A percentile compares a stretch with the other conserved stretches of the same genome.
Conservation (phyloP, 495 filamentous ascomycete genomes). For the Diplogelasinospora grovesii region DNA sequence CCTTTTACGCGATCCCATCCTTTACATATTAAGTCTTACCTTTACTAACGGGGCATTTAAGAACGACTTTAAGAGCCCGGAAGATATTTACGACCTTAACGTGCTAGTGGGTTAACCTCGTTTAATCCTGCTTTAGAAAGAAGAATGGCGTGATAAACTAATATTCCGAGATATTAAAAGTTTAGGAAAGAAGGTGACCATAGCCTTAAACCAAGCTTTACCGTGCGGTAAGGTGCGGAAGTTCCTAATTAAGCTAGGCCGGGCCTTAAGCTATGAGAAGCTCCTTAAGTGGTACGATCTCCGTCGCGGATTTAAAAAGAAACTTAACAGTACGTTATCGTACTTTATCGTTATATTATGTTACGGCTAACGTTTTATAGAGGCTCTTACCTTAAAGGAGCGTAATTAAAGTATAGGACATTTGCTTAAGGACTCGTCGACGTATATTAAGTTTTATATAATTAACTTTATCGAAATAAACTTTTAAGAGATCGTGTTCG, state of each 20-base stretch:
- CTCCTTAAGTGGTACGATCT: too few relatives aligned
- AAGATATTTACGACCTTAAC: constrained; percentile 1
- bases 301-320: not conserved
- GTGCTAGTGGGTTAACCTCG: not conserved
- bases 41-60: not conserved
- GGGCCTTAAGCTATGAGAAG: not conserved
- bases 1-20: not conserved
- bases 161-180: not conserved
- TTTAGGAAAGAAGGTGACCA: not conserved
- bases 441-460: too few relatives aligned
- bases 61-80: not conserved
- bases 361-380: too few relatives aligned
- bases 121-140: not conserved
- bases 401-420: too few relatives aligned
- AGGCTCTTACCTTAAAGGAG: too few relatives aligned
- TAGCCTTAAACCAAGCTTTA: not conserved
- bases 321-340: not conserved
- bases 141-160: not conserved
- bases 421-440: too few relatives aligned
- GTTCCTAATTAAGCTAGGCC: not conserved
- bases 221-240: not conserved
- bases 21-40: not conserved
- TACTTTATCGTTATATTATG: too few relatives aligned
- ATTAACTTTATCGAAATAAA: too few relatives aligned
- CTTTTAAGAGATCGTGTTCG: too few relatives aligned